Evolutionary conservation across 768 basidiomycete genomes (phyloP), one percentile per base, ranked within the genome.

Genomic region (Russula sp.): DNA sequence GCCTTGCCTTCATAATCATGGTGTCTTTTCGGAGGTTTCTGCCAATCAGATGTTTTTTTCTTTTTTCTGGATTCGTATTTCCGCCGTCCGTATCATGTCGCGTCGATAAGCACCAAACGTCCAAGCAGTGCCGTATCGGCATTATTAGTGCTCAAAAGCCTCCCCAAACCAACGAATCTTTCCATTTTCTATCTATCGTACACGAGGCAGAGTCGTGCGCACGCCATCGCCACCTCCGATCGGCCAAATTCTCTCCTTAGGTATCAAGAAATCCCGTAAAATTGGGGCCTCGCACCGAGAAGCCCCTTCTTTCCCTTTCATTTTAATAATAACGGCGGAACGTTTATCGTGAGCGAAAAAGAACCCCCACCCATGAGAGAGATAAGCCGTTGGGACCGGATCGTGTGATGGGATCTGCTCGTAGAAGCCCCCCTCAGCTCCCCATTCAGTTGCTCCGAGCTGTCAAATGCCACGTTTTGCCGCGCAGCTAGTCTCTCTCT

Each of bases 111-210:
- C 36, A 13, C 13, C 36, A 36, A 36, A 36, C 34, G 34, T 36
- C 34, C 2, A 30, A n/a, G 9, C 32, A 9, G 32, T 32, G 61
- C 20, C 20, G 36, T 3, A 11, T 42, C 46, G 58, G 46, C 58
- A 54, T 26, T 49, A 56, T 59, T 65, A 49, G 28, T 61, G 54
- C 14, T 2, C n/a, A 3, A 24, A 6, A 30, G 34, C n/a, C 13
- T n/a, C 44, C 38, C 44, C 38, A 20, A 36, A 58, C 22, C 9
- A 48, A 46, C 54, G 59, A 61, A 61, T 32, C 30, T 14, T 61
- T 61, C 59, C 59, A 50, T 61, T 61, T 61, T 65, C 64, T 65
- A 65, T 65, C 64, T 65, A 61, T 65, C 64, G 10, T 38, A 57
- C 60, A 61, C 50, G 64, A 10, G 64, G 64, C 59, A 61, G 56